These are phyloP conservation scores for Leccinum ochraceum DNA, from an alignment of 768 basidiomycete genomes.

Conservation along the genomic window DNA sequence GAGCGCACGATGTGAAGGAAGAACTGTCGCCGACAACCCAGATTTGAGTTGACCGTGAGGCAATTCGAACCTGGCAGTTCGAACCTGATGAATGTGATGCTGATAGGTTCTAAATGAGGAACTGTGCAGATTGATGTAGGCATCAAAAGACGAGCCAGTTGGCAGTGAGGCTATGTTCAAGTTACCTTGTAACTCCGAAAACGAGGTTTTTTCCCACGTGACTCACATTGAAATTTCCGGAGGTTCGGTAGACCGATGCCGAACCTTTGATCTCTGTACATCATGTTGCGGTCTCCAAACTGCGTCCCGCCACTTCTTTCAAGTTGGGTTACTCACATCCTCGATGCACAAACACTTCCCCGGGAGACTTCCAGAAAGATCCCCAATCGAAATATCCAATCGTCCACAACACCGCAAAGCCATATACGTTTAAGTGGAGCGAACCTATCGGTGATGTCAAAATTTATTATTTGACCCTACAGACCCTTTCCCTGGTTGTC, in stretches of 20 bases:
- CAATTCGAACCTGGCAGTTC: not conserved
- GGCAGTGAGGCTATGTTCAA: slow-evolving; percentile 5
- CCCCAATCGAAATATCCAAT: not conserved
- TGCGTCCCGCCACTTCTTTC: not conserved
- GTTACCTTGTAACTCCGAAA: not conserved
- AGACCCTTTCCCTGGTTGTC: not conserved
- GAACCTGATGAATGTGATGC: not conserved
- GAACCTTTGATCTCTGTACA: too few relatives aligned
- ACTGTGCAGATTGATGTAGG: not conserved
- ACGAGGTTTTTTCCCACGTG: not conserved
- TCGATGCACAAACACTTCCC: not conserved
- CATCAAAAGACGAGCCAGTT: slow-evolving; percentile 2
- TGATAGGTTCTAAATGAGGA: not conserved
- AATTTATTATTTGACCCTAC: not conserved
- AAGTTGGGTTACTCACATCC: not conserved
- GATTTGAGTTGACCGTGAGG: not conserved
- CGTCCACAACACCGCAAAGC: not conserved
- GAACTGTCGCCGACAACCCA: not conserved
- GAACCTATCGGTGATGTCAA: not conserved
- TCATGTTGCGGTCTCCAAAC: not conserved
- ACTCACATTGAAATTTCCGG: not conserved
- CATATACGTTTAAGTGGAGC: not conserved
- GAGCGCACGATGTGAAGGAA: not conserved
- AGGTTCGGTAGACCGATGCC: not conserved
- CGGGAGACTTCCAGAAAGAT: not conserved